Base-by-base conservation (phyloP, 345 rosid species). In the Populus deltoides region DNA sequence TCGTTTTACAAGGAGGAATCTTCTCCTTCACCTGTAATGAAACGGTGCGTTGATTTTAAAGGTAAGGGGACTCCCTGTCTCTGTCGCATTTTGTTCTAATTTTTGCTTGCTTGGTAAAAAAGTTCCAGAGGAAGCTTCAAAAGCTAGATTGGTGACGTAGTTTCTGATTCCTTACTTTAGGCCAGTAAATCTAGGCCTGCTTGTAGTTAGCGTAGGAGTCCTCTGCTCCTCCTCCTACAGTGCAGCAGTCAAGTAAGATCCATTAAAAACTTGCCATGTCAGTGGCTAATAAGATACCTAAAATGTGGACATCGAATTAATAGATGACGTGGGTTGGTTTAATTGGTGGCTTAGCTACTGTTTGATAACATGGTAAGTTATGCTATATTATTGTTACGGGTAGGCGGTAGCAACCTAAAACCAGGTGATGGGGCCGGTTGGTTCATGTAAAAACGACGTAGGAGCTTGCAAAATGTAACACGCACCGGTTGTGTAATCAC, bases 1-100 rank as follows among this genome's bases (percentile, higher is more conserved):
- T 92, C 93, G 20, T 83, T 92, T 68, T 96, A 90, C 93, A 88
- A 88, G 81, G 98, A 93, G 68, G 97, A 92, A 72, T 89, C 89
- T 69, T 92, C 92, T 66, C 97, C 94, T 4, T 92, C 98, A 8
- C 97, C 96, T 0, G 84, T 91, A 39, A 88, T 88, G 94, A 93
- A 92, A 87, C 94, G 97, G 70, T 86, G 80, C 90, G 88, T 92
- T 75, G 91, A 89, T 73, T 90, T 93, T 81, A 83, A 87, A 87
- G 97, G 97, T 93, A 80, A 66, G 72, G 7, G n/a, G n/a, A 29
- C 36, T 22, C 57, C 24, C 73, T 35, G n/a, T 22, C 5, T 20
- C 53, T 69, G 53, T 72, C 66, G 25, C 31, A 16, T 8, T 57
- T 39, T 49, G 78, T 18, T 70, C 65, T 5, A 49, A 33, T 66